Evolutionary conservation across 2,329 filamentous ascomycete species (phyloP).

Genomic region (Talaromyces atroroseus): DNA sequence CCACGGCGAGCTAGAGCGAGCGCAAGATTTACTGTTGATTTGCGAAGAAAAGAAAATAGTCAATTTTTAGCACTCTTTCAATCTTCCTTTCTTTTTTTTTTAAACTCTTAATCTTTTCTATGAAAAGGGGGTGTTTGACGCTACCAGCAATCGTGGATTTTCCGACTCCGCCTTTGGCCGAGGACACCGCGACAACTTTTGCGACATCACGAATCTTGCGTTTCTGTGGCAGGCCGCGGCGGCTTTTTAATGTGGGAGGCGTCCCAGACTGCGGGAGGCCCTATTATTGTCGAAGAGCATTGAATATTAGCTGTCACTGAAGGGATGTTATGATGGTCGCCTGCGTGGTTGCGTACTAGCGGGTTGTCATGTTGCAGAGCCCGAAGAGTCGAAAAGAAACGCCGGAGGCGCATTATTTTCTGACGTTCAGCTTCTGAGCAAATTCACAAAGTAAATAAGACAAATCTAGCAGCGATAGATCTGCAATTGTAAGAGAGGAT

Average conservation of each 20-base stretch:
- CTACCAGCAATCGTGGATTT: conserved; percentile 87
- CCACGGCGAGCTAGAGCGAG: conserved; percentile 79
- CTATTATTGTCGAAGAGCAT: conserved; percentile 41
- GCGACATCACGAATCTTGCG: conserved; percentile 76
- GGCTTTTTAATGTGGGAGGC: conserved; percentile 62
- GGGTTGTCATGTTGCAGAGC: conserved; percentile 76
- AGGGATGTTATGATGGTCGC: neutral
- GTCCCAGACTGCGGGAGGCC: conserved; percentile 75
- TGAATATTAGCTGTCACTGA: neutral
- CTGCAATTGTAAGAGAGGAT: neutral
- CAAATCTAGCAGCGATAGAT: neutral
- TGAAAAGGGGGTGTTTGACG: conserved; percentile 16
- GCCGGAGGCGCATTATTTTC: conserved; percentile 30
- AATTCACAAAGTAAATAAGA: neutral
- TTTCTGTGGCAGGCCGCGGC: conserved; percentile 74
- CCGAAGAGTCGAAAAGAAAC: conserved; percentile 53
- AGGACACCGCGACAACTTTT: conserved; percentile 94
- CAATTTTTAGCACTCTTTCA: neutral
- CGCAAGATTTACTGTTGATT: conserved; percentile 64
- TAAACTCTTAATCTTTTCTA: neutral
- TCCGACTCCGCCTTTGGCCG: conserved; percentile 95
- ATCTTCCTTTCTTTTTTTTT: neutral
- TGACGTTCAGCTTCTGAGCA: neutral
- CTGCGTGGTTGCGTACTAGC: conserved; percentile 50
- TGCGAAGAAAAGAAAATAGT: neutral